Evolutionary conservation across 2,329 filamentous ascomycete species (phyloP), one percentile per base, ranked within the genome.

Genomic region (Cladosporium sp.): DNA sequence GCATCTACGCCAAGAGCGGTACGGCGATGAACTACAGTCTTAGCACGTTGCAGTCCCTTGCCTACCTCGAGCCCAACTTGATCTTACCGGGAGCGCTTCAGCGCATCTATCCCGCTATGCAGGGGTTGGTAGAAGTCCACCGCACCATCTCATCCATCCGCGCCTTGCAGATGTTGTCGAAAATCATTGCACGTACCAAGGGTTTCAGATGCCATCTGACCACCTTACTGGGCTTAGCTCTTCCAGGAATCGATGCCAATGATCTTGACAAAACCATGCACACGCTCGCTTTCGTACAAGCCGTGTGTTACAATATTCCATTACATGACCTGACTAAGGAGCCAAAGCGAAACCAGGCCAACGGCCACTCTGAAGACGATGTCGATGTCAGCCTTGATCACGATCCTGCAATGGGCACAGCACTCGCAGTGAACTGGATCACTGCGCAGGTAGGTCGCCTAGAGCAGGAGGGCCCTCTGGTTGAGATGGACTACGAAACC

Each of bases 141-240:
- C 83, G 93, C 49, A 98, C 93, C 2, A 92, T 91, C 4, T 95
- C 93, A 0, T 96, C 92, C 54, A 79, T 98, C 54, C 87, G 92
- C 63, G 88, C 92, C 40, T 75, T 98, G 55, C 91, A 96, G 72
- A 89, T 95, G 77, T 82, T 97, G 56, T 88, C 91, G 58, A 89
- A 90, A 66, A 83, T 91, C 63, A 95, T 98, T 81, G 85, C 90
- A 11, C 85, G 87, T 66, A 89, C 90, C 38, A 97, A 95, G 70
- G 93, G 93, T n/a, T 96, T 93, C 68, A 82, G 93, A 55, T 97
- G 93, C 65, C 93, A 98, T 68, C 85, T 98, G 58, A 98, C 93
- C 1, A 92, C 92, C 0, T 75, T 98, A 34, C 75, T 98, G n/a
- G 93, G 92, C 4, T 78, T 98, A 55, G 89, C 92, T 4, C 76